Conservation (phyloP, 2,329 filamentous ascomycete genomes). For the Ophiocordyceps polyrhachis-furcata region DNA sequence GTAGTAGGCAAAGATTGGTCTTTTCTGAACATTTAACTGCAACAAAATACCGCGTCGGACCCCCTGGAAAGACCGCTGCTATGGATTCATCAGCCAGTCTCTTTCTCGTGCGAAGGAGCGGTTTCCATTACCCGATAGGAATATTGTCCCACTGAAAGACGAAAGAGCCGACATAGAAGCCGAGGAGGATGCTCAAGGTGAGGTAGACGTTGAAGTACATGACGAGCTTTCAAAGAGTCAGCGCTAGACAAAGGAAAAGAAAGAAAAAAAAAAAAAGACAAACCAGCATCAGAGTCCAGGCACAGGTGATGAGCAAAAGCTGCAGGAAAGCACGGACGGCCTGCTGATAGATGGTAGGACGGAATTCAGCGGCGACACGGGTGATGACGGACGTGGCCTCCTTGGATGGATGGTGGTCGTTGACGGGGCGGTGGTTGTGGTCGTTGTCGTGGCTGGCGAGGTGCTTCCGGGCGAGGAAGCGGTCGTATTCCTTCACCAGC, state of each 20-base stretch:
- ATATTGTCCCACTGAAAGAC: slow-evolving; percentile 53
- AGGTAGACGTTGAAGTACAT: slow-evolving; percentile 55
- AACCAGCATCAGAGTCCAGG: slow-evolving; percentile 59
- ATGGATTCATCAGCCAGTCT: too few species aligned
- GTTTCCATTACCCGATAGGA: slow-evolving; percentile 8
- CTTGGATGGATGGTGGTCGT: slow-evolving; percentile 4
- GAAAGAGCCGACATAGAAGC: slow-evolving; percentile 53
- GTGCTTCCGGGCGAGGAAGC: slow-evolving; percentile 38
- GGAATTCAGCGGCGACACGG: slow-evolving; percentile 17
- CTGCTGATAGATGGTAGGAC: slow-evolving; percentile 48
- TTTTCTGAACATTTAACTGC: slow-evolving; percentile 12
- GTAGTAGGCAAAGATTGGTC: too few species aligned
- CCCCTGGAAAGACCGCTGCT: too few species aligned
- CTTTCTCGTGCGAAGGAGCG: too few species aligned
- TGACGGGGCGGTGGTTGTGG: slow-evolving; percentile 5
- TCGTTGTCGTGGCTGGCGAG: slow-evolving; percentile 12
- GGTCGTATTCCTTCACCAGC: slow-evolving; percentile 52
- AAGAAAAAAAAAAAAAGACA: slow-evolving; percentile 1
- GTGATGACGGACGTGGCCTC: slow-evolving; percentile 3
- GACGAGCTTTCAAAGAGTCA: slow-evolving; percentile 15
- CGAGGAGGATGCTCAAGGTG: slow-evolving; percentile 65
- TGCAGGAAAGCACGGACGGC: slow-evolving; percentile 47
- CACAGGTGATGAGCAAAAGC: slow-evolving; percentile 52
- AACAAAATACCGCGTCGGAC: slow-evolving; percentile 20
- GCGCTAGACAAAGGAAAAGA: too few species aligned